A percentile compares a stretch with the other conserved stretches of the same genome.
Evolutionary conservation across 441 rosid genomes (phyloP).

Genomic region (Gossypium gossypioides): DNA sequence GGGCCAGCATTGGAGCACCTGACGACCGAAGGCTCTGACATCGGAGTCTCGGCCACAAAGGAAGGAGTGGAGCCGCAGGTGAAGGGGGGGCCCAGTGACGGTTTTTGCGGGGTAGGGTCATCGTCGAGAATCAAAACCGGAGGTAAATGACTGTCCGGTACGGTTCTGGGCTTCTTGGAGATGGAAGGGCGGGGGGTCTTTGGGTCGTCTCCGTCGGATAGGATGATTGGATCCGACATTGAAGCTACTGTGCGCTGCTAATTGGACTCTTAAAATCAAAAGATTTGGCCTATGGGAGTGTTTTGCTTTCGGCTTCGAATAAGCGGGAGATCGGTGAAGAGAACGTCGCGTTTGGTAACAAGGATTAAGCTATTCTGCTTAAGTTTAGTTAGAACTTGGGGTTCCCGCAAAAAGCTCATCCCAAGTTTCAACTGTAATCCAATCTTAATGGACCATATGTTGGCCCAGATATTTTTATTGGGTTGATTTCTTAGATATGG

Average conservation of each 20-base stretch:
- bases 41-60: conserved; percentile 68
- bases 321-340: conserved; percentile 19
- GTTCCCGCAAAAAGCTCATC: not conserved
- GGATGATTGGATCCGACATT: conserved; percentile 45
- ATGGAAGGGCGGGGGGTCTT: conserved; percentile 35
- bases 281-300: not conserved
- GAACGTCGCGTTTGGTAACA: not conserved
- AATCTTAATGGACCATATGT: no score
- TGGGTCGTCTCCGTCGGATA: conserved; percentile 63
- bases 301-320: conserved; percentile 16
- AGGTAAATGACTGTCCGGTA: conserved; percentile 18
- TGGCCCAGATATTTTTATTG: no score
- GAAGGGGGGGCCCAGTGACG: conserved; percentile 14
- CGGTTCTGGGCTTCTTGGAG: conserved; percentile 41
- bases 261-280: not conserved
- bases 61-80: conserved; percentile 29
- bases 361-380: not conserved
- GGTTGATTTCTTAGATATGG: no score
- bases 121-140: conserved; percentile 55
- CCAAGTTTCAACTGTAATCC: not conserved
- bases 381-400: not conserved
- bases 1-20: conserved; percentile 27
- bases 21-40: conserved; percentile 40
- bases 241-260: not conserved
- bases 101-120: conserved; percentile 64